Evolutionary conservation across 177 flowering plant species (phyloP).

Genomic region (Tripterygium wilfordii): DNA sequence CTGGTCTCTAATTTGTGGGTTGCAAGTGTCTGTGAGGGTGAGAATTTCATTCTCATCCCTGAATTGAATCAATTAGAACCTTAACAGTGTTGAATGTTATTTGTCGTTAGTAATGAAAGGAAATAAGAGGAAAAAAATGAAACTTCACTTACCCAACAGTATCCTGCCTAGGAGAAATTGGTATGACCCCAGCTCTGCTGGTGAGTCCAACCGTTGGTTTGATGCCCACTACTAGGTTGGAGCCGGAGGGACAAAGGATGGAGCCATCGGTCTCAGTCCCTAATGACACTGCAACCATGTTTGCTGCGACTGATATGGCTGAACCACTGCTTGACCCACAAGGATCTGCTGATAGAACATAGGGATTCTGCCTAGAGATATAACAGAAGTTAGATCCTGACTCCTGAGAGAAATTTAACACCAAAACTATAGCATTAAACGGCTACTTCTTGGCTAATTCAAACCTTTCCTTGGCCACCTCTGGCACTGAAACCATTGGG

Average conservation of each 20-base stretch:
- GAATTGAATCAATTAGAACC: too few species aligned
- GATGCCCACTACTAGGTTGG: slow-evolving; percentile 30
- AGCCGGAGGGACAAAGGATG: slow-evolving; percentile 25
- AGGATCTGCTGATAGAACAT: slow-evolving; percentile 11
- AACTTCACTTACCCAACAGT: slow-evolving; percentile 24
- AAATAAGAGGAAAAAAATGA: background rate
- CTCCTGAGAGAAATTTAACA: background rate
- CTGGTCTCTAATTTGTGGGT: too few species aligned
- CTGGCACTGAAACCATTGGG: slow-evolving; percentile 49
- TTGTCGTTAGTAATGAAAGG: too few species aligned
- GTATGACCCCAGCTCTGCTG: slow-evolving; percentile 33
- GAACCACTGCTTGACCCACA: slow-evolving; percentile 39
- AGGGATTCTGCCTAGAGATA: slow-evolving; percentile 22
- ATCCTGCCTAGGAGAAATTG: slow-evolving; percentile 29
- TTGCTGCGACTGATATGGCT: slow-evolving; percentile 30
- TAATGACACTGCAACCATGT: slow-evolving; percentile 31
- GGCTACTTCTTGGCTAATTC: background rate
- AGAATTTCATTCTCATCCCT: too few species aligned
- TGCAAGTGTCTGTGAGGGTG: too few species aligned
- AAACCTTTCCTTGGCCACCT: slow-evolving; percentile 29
- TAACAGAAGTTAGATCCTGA: background rate
- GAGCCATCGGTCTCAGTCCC: slow-evolving; percentile 35
- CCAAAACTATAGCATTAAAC: background rate
- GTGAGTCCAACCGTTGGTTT: slow-evolving; percentile 41
- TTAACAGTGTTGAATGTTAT: too few species aligned